Evolutionary conservation across 1,284 basidiomycete genomes (phyloP).

Genomic region (Calocybe gambosa): DNA sequence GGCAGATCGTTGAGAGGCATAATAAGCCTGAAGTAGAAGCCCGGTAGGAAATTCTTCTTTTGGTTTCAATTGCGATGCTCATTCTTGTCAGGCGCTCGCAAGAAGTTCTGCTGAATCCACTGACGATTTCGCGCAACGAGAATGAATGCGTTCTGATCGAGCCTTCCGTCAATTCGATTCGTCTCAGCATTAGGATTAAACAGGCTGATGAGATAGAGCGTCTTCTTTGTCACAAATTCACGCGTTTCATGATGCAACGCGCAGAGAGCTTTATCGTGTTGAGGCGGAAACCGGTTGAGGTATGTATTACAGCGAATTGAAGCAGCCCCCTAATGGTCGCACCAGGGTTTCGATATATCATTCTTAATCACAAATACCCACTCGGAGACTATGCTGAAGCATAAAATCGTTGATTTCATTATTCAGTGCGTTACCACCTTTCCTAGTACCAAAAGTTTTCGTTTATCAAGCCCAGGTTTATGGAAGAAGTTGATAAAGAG

Average conservation of each 20-base stretch:
- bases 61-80: conserved; percentile 3
- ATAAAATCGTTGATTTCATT: conserved; percentile 99
- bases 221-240: conserved; percentile 97
- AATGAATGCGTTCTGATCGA: conserved; percentile 97
- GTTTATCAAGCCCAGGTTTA: conserved; percentile 55
- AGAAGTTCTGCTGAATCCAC: conserved; percentile 90
- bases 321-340: conserved; percentile 6
- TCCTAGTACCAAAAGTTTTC: neutral
- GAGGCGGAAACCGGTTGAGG: conserved; percentile 87
- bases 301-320: conserved; percentile 29
- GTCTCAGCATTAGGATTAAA: conserved; percentile 96
- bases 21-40: conserved; percentile 95
- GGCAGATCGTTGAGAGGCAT: conserved; percentile 89
- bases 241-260: conserved; percentile 98
- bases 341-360: conserved; percentile 93
- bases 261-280: conserved; percentile 97
- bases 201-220: conserved; percentile 99
- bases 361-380: conserved; percentile 98
- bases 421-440: conserved; percentile 63
- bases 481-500: conserved; percentile 96
- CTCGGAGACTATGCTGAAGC: conserved; percentile 96
- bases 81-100: conserved; percentile 64
- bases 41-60: conserved; percentile 37
- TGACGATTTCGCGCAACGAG: conserved; percentile 94
- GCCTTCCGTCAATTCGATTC: conserved; percentile 94